These are phyloP conservation scores for Drosera spatulata DNA, from an alignment of 179 eudicot genomes.

Conservation along the genomic window DNA sequence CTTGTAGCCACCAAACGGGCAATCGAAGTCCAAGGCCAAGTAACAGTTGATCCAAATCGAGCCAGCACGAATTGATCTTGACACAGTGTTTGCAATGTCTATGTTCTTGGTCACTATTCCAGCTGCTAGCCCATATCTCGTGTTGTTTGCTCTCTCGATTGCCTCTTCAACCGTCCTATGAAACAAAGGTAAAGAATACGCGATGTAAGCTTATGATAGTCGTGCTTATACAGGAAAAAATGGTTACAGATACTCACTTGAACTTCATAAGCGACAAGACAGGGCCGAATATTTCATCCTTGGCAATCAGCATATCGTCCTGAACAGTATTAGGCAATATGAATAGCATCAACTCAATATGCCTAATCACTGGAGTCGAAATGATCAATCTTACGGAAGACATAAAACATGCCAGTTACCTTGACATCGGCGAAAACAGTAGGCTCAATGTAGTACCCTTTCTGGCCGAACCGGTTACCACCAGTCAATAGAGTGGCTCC, in stretches of 20 bases:
- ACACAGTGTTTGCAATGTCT: conserved; percentile 70
- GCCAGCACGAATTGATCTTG: conserved; percentile 70
- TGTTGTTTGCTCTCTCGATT: conserved; percentile 56
- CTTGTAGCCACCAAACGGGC: conserved; percentile 77
- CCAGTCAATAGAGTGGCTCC: conserved; percentile 51
- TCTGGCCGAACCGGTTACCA: conserved; percentile 36
- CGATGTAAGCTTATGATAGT: not conserved
- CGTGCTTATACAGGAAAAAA: no score
- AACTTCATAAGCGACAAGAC: conserved; percentile 61
- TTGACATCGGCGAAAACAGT: conserved; percentile 50
- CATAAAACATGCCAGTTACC: conserved; percentile 15
- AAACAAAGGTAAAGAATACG: not conserved
- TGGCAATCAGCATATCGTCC: conserved; percentile 52
- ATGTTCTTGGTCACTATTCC: conserved; percentile 62
- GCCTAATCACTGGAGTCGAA: not conserved
- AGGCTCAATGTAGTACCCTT: conserved; percentile 56
- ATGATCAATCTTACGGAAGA: not conserved
- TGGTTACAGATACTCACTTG: conserved; percentile 23
- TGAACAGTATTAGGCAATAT: conserved; percentile 1
- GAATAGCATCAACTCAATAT: not conserved
- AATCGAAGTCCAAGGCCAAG: conserved; percentile 53
- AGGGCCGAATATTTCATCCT: conserved; percentile 60
- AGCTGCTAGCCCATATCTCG: conserved; percentile 67
- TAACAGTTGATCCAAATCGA: conserved; percentile 71
- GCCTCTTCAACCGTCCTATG: conserved; percentile 62